These are phyloP conservation scores for Seminavis robusta DNA, from an alignment of 108 stramenopile genomes.

Conservation along the genomic window DNA sequence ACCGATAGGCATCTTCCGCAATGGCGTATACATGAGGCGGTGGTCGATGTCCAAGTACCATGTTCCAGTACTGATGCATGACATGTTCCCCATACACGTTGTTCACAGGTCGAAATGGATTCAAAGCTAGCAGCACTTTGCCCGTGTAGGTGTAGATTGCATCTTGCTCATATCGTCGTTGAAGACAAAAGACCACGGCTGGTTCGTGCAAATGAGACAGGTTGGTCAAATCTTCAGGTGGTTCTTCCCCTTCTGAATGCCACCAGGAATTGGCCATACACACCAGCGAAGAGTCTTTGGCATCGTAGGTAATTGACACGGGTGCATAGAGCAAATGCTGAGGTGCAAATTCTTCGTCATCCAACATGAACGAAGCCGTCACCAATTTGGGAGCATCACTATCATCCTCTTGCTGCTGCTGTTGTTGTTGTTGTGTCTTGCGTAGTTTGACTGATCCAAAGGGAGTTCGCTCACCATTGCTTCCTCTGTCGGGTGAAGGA, in stretches of 20 bases:
- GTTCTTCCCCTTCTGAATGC: conserved; percentile 14
- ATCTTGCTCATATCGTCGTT: conserved; percentile 66
- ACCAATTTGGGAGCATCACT: conserved; percentile 11
- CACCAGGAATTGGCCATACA: conserved; percentile 57
- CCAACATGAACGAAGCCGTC: conserved; percentile 23
- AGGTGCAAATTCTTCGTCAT: conserved; percentile 38
- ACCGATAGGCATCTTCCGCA: conserved; percentile 86
- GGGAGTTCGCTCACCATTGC: neutral
- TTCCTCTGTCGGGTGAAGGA: no score
- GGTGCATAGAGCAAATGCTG: conserved; percentile 20
- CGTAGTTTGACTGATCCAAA: neutral
- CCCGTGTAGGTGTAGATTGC: conserved; percentile 92
- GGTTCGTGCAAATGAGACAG: conserved; percentile 82
- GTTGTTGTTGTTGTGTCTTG: no score
- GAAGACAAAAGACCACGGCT: conserved; percentile 83
- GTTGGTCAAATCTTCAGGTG: conserved; percentile 69
- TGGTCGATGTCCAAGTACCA: conserved; percentile 22
- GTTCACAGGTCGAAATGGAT: conserved; percentile 84
- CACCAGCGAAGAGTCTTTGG: conserved; percentile 18
- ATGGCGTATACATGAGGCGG: conserved; percentile 96
- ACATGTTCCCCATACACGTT: conserved; percentile 56
- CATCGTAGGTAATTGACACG: conserved; percentile 38
- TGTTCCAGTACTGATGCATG: conserved; percentile 74
- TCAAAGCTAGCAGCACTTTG: conserved; percentile 90
- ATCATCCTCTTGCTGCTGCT: no score